phyloP scores from a whole-genome alignment of 768 basidiomycete genomes.

The Leucocoprinus sp. region DNA sequence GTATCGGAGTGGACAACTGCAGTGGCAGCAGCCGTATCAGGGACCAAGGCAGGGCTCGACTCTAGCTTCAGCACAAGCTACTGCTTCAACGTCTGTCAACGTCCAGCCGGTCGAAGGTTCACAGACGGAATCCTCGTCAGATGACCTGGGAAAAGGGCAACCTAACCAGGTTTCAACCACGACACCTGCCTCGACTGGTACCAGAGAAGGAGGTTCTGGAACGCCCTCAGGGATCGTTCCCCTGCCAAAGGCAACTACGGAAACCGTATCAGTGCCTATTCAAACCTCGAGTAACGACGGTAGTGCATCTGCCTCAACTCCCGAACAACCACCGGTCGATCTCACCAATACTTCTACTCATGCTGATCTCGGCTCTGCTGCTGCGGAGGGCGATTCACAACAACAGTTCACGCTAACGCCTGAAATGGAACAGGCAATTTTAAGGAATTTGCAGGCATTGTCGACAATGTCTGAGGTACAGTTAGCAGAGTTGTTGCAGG shows the following conservation, averaged over 20 bases:
- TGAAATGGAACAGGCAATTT: constrained; percentile 10
- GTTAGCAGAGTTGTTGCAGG: constrained; percentile 28
- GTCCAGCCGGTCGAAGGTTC: neutral
- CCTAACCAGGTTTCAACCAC: too few species aligned
- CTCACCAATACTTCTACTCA: too few species aligned
- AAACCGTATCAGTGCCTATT: too few species aligned
- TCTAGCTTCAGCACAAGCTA: neutral
- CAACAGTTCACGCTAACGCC: constrained; percentile 13
- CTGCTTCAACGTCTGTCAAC: neutral
- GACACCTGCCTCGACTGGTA: too few species aligned
- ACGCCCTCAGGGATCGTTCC: too few species aligned
- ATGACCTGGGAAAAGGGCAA: too few species aligned
- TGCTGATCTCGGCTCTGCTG: neutral
- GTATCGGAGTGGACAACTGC: constrained; percentile 13
- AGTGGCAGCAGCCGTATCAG: constrained; percentile 18
- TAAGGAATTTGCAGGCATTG: constrained; percentile 21
- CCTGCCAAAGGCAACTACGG: too few species aligned
- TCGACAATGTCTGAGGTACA: constrained; percentile 28
- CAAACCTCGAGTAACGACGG: too few species aligned
- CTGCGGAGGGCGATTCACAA: constrained; percentile 4
- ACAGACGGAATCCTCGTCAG: too few species aligned
- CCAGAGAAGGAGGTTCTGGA: too few species aligned
- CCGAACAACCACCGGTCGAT: too few species aligned
- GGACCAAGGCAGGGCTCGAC: constrained; percentile 11
- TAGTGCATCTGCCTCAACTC: too few species aligned